A percentile compares a stretch with the other conserved stretches of the same genome.
Conservation (phyloP, 2,329 filamentous ascomycete genomes). For the Colletotrichum paranaense region DNA sequence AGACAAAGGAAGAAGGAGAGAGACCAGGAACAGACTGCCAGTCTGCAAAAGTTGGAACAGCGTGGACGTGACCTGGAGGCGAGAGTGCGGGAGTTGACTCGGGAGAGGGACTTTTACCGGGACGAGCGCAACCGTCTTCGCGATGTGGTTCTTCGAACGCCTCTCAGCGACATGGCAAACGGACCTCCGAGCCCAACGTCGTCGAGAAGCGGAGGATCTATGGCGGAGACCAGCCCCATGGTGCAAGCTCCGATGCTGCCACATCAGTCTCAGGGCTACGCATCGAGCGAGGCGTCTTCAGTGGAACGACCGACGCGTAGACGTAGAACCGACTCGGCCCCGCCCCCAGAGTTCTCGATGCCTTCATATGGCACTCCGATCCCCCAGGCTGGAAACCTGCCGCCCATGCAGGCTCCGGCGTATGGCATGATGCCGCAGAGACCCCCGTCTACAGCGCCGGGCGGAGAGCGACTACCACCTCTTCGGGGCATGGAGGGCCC, state of each 20-base stretch:
- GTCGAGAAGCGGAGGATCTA: conserved; percentile 48
- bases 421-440: conserved; percentile 51
- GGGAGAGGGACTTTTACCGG: conserved; percentile 79
- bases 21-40: conserved; percentile 77
- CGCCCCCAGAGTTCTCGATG: conserved; percentile 55
- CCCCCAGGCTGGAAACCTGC: conserved; percentile 50
- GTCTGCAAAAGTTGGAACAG: conserved; percentile 76
- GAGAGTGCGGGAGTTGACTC: conserved; percentile 63
- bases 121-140: conserved; percentile 78
- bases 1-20: conserved; percentile 85
- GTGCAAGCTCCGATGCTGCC: conserved; percentile 41
- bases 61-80: conserved; percentile 74
- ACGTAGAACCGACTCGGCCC: conserved; percentile 55
- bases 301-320: conserved; percentile 59
- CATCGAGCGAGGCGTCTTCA: conserved; percentile 53
- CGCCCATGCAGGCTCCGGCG: conserved; percentile 52
- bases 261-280: conserved; percentile 46
- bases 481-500: conserved; percentile 57
- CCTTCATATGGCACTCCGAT: conserved; percentile 51
- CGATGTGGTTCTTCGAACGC: conserved; percentile 71
- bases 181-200: conserved; percentile 63
- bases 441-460: conserved; percentile 50
- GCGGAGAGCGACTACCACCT: conserved; percentile 59
- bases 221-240: conserved; percentile 51
- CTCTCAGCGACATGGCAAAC: conserved; percentile 64